Evolutionary conservation across 2,329 filamentous ascomycete species (phyloP), one percentile per base, ranked within the genome.

Genomic region (Botrytis sinoallii): DNA sequence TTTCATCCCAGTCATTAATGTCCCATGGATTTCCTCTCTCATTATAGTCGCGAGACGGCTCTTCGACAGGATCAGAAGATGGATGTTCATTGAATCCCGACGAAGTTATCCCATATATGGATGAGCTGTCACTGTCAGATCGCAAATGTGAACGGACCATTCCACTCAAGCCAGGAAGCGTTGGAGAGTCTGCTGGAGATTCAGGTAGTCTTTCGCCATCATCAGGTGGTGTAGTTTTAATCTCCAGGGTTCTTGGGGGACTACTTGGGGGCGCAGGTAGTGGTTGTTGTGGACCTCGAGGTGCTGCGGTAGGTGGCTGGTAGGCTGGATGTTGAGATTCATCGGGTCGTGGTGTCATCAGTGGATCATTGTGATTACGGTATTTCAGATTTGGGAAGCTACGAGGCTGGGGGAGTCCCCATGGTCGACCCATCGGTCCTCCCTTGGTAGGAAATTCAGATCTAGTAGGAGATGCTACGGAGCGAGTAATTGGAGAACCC

Each of bases 61-160:
- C 67, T 20, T 83, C 80, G 1, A 79, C 78, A 0, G 80, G 77
- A 68, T 84, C 83, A 0, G 77, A 66, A 3, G 82, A 82, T 72
- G 84, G 84, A 10, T 81, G 80, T 16, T 84, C 82, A 16, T 83
- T 83, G 25, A 84, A 79, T n/a, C 75, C 83, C 59, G 82, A 84
- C 16, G 84, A 84, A 38, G 83, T 83, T 73, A 83, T 84, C 40
- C 88, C 89, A 77, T 93, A 94, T 40, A 96, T 86, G 0, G 94
- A 97, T 0, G 95, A 98, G 22, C 90, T 88, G 74, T 91, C 91
- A 83, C 95, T 98, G 76, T 91, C 90, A 48, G 90, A 90, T 69
- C 96, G 90, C 59, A 98, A 84, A 84, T 98, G 96, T 75, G 95
- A 91, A 46, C 92, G 90, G 64, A 97, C 91, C 85, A 97, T 88